These are phyloP conservation scores for Neofusicoccum parvum DNA, from an alignment of 2,329 filamentous ascomycete species.

Conservation along the genomic window DNA sequence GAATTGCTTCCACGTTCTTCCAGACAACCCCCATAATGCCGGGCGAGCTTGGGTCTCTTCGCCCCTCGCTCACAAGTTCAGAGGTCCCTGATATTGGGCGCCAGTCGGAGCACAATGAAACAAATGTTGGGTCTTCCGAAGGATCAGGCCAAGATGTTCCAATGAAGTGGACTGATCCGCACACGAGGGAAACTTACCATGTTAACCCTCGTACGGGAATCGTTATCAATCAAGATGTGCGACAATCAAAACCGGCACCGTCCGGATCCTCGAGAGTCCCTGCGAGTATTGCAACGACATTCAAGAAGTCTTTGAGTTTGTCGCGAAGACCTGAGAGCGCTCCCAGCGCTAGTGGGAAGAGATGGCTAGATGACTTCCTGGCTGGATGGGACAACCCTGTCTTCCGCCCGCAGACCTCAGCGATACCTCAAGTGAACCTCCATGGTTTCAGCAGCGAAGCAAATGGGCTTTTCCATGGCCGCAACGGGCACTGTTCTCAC, in stretches of 20 bases:
- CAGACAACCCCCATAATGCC: conserved; percentile 3
- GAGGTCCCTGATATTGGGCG: background rate
- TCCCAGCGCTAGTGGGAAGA: conserved; percentile 4
- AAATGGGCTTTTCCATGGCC: background rate
- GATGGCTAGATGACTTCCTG: conserved; percentile 65
- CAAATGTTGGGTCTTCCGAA: background rate
- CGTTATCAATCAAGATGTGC: conserved; percentile 26
- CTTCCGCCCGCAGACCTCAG: conserved; percentile 58
- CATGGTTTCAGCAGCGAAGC: conserved; percentile 24
- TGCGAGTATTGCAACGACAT: conserved; percentile 25
- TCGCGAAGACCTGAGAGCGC: conserved; percentile 22
- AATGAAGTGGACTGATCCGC: conserved; percentile 63
- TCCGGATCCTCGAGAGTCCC: background rate
- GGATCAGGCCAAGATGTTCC: conserved; percentile 33
- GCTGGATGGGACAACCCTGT: conserved; percentile 74
- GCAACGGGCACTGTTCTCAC: conserved; percentile 13
- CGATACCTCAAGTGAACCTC: conserved; percentile 43
- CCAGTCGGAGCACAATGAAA: background rate
- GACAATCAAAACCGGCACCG: conserved; percentile 6
- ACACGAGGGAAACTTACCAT: conserved; percentile 53
- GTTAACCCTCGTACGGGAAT: conserved; percentile 62
- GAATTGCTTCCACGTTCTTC: conserved; percentile 11
- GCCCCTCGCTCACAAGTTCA: background rate
- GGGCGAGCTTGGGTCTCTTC: background rate
- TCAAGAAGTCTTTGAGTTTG: conserved; percentile 37